A percentile compares a stretch with the other conserved stretches of the same genome.
Evolutionary conservation across 768 basidiomycete genomes (phyloP).

Genomic region (Mrakia blollopis): DNA sequence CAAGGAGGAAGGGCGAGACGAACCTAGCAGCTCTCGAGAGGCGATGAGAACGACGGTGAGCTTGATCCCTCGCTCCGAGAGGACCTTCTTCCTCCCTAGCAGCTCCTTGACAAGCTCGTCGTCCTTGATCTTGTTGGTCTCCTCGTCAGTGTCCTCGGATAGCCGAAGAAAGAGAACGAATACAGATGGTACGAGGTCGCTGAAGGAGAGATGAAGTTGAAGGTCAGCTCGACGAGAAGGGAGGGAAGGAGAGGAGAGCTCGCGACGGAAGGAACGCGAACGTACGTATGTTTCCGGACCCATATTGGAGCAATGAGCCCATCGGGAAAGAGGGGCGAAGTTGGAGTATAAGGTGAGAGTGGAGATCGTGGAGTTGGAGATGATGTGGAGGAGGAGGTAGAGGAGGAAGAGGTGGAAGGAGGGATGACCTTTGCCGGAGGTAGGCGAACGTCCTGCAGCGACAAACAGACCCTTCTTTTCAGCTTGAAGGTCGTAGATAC

Average conservation of each 20-base stretch:
- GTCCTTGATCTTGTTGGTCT: conserved; percentile 61
- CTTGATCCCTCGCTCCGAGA: conserved; percentile 83
- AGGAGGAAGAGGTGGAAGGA: conserved; percentile 39
- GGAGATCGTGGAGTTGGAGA: conserved; percentile 73
- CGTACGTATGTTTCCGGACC: conserved; percentile 81
- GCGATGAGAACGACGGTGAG: conserved; percentile 90
- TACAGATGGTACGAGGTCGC: conserved; percentile 77
- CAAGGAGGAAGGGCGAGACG: conserved; percentile 36
- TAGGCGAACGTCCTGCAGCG: conserved; percentile 61
- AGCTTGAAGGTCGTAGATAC: background rate
- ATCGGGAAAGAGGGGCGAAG: conserved; percentile 88
- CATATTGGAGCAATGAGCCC: conserved; percentile 96
- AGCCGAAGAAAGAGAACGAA: conserved; percentile 86
- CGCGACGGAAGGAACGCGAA: background rate
- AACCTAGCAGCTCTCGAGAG: conserved; percentile 79
- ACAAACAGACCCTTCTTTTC: background rate
- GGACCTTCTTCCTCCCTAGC: conserved; percentile 67
- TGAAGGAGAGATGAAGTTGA: background rate
- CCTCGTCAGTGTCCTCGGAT: conserved; percentile 61
- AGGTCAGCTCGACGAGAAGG: background rate
- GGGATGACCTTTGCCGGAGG: conserved; percentile 74
- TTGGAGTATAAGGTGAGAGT: conserved; percentile 80
- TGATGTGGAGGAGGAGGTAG: background rate
- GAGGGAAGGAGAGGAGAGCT: background rate
- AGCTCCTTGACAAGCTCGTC: conserved; percentile 74